Percentiles rank a stretch among this genome's conserved stretches.
Conservation (phyloP, 305 asterid genomes). For the Fraxinus ornus region DNA sequence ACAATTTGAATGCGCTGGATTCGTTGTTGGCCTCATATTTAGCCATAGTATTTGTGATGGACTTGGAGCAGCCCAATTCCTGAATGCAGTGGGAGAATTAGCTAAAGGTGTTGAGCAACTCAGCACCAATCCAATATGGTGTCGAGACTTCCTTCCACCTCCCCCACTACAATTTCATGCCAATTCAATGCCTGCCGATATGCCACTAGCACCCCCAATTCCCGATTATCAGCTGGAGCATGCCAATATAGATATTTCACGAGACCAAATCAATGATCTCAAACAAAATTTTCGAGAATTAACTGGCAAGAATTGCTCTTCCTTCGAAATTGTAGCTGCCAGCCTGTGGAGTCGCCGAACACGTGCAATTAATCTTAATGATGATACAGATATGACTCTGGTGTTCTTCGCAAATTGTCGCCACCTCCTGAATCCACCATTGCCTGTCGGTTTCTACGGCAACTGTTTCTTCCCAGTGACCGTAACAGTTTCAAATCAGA, state of each 20-base stretch:
- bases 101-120: conserved; percentile 40
- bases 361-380: conserved; percentile 26
- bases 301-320: conserved; percentile 33
- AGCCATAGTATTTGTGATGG: conserved; percentile 52
- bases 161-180: background rate
- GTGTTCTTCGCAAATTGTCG: conserved; percentile 54
- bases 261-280: conserved; percentile 30
- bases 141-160: conserved; percentile 33
- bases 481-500: conserved; percentile 26
- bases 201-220: conserved; percentile 15
- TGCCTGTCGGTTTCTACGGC: conserved; percentile 46
- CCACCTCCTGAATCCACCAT: conserved; percentile 22
- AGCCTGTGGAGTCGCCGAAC: conserved; percentile 42
- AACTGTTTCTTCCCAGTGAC: conserved; percentile 52
- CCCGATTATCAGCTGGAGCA: conserved; percentile 40
- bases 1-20: conserved; percentile 39
- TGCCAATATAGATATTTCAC: conserved; percentile 33
- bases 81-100: conserved; percentile 50
- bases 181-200: background rate
- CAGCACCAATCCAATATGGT: conserved; percentile 36
- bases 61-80: conserved; percentile 58
- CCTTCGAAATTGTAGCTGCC: conserved; percentile 45
- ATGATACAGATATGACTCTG: conserved; percentile 26
- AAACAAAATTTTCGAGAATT: conserved; percentile 35
- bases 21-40: conserved; percentile 46